Evolutionary conservation across 2,329 filamentous ascomycete genomes (phyloP).

Genomic region (Neonectria neomacrospora): DNA sequence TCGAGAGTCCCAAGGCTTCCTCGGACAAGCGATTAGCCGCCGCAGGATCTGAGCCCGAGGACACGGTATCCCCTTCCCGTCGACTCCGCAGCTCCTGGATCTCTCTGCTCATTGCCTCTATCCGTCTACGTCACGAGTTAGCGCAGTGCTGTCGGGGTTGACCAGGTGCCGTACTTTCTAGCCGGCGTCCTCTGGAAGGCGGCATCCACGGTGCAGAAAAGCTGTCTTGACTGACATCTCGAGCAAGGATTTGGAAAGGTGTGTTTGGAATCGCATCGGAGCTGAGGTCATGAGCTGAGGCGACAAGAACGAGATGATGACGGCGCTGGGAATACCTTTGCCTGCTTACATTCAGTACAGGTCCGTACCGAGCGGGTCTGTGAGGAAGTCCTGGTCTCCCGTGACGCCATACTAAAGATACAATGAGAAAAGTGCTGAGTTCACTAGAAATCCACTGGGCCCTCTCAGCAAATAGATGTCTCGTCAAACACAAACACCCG

Average conservation of each 20-base stretch:
- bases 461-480: not conserved
- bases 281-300: constrained; percentile 17
- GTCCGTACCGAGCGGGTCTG: constrained; percentile 28
- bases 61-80: constrained; percentile 17
- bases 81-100: constrained; percentile 36
- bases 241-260: constrained; percentile 36
- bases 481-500: not conserved
- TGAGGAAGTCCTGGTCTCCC: not conserved
- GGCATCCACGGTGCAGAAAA: constrained; percentile 37
- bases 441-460: not conserved
- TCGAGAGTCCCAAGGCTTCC: not conserved
- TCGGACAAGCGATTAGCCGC: not conserved
- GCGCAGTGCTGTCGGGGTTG: not conserved
- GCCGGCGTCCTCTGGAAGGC: constrained; percentile 34
- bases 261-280: constrained; percentile 37
- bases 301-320: too few relatives aligned
- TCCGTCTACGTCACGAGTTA: constrained; percentile 13
- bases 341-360: constrained; percentile 33
- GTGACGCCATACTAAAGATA: not conserved
- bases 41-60: constrained; percentile 4
- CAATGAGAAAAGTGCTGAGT: not conserved
- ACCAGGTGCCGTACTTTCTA: constrained; percentile 24
- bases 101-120: constrained; percentile 37
- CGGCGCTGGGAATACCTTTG: constrained; percentile 14
- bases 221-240: constrained; percentile 29